A percentile compares a stretch with the other conserved stretches of the same genome.
Conservation (phyloP, 2,329 filamentous ascomycete genomes). For the Monosporascus sp. region DNA sequence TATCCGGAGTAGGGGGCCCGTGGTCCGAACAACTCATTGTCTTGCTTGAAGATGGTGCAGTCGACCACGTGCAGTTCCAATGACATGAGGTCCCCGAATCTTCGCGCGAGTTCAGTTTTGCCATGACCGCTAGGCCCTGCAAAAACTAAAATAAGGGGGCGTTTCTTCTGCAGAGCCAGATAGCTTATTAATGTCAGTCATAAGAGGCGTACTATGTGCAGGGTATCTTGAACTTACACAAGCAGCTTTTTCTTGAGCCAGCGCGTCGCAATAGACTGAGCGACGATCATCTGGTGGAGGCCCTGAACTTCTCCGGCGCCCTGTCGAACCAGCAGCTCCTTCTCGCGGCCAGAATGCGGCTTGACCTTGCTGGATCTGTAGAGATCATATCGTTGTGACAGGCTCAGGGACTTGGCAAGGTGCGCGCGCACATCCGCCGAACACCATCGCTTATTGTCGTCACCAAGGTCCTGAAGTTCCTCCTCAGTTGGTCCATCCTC, state of each 20-base stretch:
- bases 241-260: conserved; percentile 9
- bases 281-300: conserved; percentile 12
- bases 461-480: conserved; percentile 4
- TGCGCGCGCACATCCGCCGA: conserved; percentile 3
- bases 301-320: conserved; percentile 9
- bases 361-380: conserved; percentile 7
- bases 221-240: conserved; percentile 4
- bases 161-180: conserved; percentile 19
- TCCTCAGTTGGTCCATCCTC: conserved; percentile 4
- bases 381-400: conserved; percentile 13
- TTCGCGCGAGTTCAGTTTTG: conserved; percentile 42
- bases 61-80: conserved; percentile 33
- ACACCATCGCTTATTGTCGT: conserved; percentile 13
- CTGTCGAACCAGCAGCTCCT: conserved; percentile 3
- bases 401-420: conserved; percentile 4
- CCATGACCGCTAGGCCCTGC: conserved; percentile 43
- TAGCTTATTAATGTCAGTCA: conserved; percentile 19
- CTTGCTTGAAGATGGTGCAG: conserved; percentile 31
- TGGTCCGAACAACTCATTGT: conserved; percentile 39
- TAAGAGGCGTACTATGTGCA: background rate
- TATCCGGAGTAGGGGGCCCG: conserved; percentile 26
- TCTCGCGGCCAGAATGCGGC: conserved; percentile 7
- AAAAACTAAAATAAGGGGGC: conserved; percentile 36
- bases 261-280: conserved; percentile 9
- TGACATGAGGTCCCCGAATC: conserved; percentile 34